Evolutionary conservation across 2,329 filamentous ascomycete species (phyloP), one percentile per base, ranked within the genome.

Genomic region (Capronia americana): DNA sequence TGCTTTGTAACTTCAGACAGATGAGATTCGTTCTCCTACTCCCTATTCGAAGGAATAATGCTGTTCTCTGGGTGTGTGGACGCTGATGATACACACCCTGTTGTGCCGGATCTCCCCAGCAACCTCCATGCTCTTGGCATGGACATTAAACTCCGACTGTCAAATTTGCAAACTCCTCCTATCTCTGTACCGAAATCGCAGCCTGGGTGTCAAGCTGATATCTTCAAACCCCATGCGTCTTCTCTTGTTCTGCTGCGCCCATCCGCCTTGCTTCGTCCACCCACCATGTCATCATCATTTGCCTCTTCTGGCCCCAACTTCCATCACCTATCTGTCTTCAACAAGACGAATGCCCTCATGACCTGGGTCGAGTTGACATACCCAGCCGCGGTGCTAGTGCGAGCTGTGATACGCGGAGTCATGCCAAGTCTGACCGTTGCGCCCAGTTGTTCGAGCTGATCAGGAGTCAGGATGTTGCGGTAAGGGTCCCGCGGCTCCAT

Each of bases 341-440:
- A 7, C 56, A 68, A 41, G 14, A 70, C 65, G 24, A 54, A 55
- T 54, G 68, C 65, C 34, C 30, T 57, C 28, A 67, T 23, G 6
- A 68, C 46, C 5, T 53, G 63, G 14, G 14, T 38, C 41, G 57
- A 48, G 17, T 44, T 62, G 32, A 69, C 61, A 58, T 61, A 55
- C 30, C 68, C 68, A 23, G 20, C 26, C 24, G 62, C 34, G 8
- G 56, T 63, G 60, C 34, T 65, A 17, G 41, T 62, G 14, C 65
- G 61, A 17, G 56, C 54, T 11, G 46, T 64, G 51, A 70, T 55
- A 12, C 57, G 56, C 24, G 68, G 68, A 8, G 68, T 60, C 10
- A 67, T 56, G 2, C 58, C 65, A 26, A 70, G 68, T 32, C 60
- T 59, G 34, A 70, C 60, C 14, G 61, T 67, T 3, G 57, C 56